A percentile compares a stretch with the other conserved stretches of the same genome.
Evolutionary conservation across 257 asterid species (phyloP).

Genomic region (Fraxinus americana): DNA sequence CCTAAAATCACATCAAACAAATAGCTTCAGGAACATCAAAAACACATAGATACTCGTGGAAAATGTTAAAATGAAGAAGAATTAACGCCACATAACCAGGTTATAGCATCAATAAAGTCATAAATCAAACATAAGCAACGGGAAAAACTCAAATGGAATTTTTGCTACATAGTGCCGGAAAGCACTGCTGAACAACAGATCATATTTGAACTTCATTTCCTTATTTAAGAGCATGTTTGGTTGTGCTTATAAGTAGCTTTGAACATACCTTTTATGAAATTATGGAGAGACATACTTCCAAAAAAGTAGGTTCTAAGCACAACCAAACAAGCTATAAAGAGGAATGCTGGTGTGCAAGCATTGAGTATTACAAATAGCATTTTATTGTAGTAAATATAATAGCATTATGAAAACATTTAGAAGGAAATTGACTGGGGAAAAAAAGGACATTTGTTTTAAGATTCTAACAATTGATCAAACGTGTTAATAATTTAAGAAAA

Average conservation of each 20-base stretch:
- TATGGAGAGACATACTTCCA: not conserved
- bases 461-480: not conserved
- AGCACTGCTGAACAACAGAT: not conserved
- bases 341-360: not conserved
- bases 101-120: not conserved
- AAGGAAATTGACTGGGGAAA: not conserved
- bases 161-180: not conserved
- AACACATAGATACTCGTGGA: not conserved
- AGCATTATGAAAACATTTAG: not conserved
- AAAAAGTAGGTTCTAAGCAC: not conserved
- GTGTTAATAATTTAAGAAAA: not conserved
- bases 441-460: not conserved
- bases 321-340: not conserved
- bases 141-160: not conserved
- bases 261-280: not conserved
- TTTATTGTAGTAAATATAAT: too few relatives aligned
- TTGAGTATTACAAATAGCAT: not conserved
- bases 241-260: not conserved
- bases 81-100: not conserved
- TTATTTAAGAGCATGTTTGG: not conserved
- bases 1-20: conserved; percentile 42
- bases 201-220: not conserved
- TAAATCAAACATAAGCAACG: not conserved
- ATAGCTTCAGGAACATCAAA: not conserved
- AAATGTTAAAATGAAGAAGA: not conserved